Evolutionary conservation across 441 rosid genomes (phyloP).

Genomic region (Euphorbia celastroides): DNA sequence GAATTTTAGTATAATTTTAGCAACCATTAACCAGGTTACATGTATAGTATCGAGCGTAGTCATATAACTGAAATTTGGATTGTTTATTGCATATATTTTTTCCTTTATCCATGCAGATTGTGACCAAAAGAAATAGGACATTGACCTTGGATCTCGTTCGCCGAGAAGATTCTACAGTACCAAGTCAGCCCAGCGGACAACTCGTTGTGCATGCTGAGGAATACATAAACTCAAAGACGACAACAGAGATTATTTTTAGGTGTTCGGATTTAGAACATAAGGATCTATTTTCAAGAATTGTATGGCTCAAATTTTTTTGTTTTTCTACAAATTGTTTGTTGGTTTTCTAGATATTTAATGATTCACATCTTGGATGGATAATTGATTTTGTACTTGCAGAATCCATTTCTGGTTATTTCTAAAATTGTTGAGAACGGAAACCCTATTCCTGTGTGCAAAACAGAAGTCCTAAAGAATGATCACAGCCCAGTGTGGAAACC

Average conservation of each 20-base stretch:
- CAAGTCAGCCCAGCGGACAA: conserved; percentile 46
- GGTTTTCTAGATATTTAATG: conserved; percentile 6
- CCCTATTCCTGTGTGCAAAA: conserved; percentile 73
- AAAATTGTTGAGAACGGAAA: conserved; percentile 61
- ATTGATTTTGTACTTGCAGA: conserved; percentile 41
- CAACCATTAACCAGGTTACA: conserved; percentile 1
- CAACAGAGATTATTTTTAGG: conserved; percentile 62
- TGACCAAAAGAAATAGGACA: conserved; percentile 56
- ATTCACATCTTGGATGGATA: conserved; percentile 12
- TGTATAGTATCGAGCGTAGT: not conserved
- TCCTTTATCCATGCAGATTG: conserved; percentile 40
- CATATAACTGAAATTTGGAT: not conserved
- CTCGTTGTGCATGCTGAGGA: conserved; percentile 85
- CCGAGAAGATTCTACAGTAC: conserved; percentile 41
- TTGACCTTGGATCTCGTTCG: conserved; percentile 45
- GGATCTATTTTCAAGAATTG: conserved; percentile 80
- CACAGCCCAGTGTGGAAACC: conserved; percentile 71
- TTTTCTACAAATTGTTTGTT: not conserved
- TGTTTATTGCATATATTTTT: not conserved
- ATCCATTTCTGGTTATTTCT: conserved; percentile 79
- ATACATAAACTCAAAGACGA: conserved; percentile 61
- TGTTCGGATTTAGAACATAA: conserved; percentile 71
- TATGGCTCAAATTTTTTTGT: conserved; percentile 30
- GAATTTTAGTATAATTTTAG: not conserved
- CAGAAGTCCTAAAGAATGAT: conserved; percentile 83